Conservation (phyloP, 1,284 basidiomycete species). For the Stereum hirsutum region DNA sequence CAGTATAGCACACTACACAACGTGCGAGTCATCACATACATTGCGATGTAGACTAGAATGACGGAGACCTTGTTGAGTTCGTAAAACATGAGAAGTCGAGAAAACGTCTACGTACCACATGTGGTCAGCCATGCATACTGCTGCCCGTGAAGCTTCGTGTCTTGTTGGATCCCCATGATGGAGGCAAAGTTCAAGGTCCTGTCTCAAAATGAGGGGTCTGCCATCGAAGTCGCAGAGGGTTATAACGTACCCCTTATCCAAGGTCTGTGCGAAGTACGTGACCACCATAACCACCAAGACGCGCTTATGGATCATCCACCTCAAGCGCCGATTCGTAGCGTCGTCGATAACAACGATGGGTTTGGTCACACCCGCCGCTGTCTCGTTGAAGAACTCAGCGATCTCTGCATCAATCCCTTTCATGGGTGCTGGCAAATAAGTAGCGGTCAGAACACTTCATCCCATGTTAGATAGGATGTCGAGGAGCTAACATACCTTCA, state of each 20-base stretch:
- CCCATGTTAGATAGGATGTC: too few relatives aligned
- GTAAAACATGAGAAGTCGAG: background rate
- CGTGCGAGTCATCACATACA: background rate
- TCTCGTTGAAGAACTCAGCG: conserved; percentile 34
- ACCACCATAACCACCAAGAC: conserved; percentile 44
- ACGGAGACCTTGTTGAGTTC: background rate
- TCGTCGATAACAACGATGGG: conserved; percentile 29
- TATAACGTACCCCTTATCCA: conserved; percentile 37
- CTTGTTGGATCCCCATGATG: conserved; percentile 44
- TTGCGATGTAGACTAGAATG: background rate
- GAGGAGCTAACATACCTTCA: conserved; percentile 7
- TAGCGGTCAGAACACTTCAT: too few relatives aligned
- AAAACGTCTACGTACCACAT: conserved; percentile 25
- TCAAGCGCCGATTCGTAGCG: conserved; percentile 31
- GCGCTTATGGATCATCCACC: conserved; percentile 42
- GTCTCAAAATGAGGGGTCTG: background rate
- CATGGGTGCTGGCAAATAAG: conserved; percentile 11
- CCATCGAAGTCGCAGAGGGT: background rate
- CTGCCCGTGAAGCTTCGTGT: conserved; percentile 36
- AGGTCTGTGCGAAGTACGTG: conserved; percentile 42
- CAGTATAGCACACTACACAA: background rate
- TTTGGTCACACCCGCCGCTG: conserved; percentile 11
- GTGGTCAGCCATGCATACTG: conserved; percentile 44
- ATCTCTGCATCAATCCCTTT: conserved; percentile 39
- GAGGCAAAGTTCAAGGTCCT: conserved; percentile 45